Percentiles rank a stretch among this genome's conserved stretches.
Evolutionary conservation across 106 monocot genomes (phyloP).

Genomic region (Ottelia alismoides): DNA sequence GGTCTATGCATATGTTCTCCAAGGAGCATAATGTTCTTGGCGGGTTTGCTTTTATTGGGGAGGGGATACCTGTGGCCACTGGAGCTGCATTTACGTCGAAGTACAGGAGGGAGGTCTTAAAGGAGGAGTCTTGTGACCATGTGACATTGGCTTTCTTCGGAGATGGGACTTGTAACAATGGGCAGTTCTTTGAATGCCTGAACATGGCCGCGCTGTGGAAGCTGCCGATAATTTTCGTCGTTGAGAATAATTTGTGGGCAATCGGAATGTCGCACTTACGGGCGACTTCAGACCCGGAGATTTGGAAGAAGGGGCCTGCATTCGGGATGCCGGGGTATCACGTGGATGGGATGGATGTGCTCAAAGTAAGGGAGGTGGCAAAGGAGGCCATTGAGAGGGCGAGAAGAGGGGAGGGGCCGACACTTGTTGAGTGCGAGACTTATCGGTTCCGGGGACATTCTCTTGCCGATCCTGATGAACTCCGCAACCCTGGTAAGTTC

Average conservation of each 20-base stretch:
- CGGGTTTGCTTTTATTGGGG: conserved; percentile 95
- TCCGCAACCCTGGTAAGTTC: conserved; percentile 62
- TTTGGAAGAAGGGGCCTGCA: conserved; percentile 88
- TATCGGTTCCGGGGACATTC: conserved; percentile 91
- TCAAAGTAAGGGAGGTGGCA: conserved; percentile 90
- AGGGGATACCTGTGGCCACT: conserved; percentile 92
- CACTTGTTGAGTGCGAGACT: conserved; percentile 86
- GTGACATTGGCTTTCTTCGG: conserved; percentile 88
- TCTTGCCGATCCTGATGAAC: conserved; percentile 86
- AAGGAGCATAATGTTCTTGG: conserved; percentile 63
- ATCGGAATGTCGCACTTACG: conserved; percentile 91
- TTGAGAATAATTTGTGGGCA: conserved; percentile 97
- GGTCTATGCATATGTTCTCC: conserved; percentile 99
- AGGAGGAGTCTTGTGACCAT: conserved; percentile 23
- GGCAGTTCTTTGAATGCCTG: conserved; percentile 96
- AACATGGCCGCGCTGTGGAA: conserved; percentile 99
- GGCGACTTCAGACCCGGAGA: conserved; percentile 86
- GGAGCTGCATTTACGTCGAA: conserved; percentile 82
- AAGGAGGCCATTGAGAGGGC: conserved; percentile 76
- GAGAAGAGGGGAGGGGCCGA: conserved; percentile 88
- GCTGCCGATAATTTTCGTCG: conserved; percentile 97
- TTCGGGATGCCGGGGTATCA: conserved; percentile 91
- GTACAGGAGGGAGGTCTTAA: conserved; percentile 79
- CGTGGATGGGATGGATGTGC: conserved; percentile 98
- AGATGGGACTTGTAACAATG: conserved; percentile 94